phyloP scores from a whole-genome alignment of 352 stramenopile genomes.

The Globisporangium alternatum region DNA sequence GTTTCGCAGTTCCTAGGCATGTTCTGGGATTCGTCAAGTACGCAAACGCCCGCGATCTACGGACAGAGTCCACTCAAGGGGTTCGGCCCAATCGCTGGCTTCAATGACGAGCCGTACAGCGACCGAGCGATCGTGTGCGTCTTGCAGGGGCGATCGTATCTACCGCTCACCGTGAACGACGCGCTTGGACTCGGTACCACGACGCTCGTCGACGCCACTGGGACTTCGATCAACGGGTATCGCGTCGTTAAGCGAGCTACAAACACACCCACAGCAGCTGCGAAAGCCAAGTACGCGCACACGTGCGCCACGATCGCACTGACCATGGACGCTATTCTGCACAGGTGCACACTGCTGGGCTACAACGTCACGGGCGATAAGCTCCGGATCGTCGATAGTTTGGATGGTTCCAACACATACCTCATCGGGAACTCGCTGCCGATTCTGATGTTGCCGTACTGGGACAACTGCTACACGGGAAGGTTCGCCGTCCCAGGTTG shows the following conservation, averaged over 20 bases:
- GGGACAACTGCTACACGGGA: conserved; percentile 9
- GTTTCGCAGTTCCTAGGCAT: conserved; percentile 1
- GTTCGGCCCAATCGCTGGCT: conserved; percentile 1
- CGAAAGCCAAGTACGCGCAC: background rate
- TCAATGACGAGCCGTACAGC: conserved; percentile 40
- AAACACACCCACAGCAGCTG: background rate
- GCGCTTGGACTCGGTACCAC: conserved; percentile 16
- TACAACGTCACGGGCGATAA: conserved; percentile 29
- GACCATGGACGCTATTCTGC: conserved; percentile 22
- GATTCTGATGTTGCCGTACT: conserved; percentile 17
- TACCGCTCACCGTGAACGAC: conserved; percentile 32
- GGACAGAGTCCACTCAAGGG: conserved; percentile 7
- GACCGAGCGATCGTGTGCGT: conserved; percentile 48
- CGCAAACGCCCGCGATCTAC: background rate
- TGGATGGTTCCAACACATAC: conserved; percentile 7
- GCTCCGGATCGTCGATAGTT: conserved; percentile 21
- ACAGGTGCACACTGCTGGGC: conserved; percentile 18
- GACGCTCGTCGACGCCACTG: conserved; percentile 10
- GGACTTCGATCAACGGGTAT: conserved; percentile 12
- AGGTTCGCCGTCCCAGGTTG: conserved; percentile 10
- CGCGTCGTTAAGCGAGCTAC: conserved; percentile 11
- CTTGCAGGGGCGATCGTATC: conserved; percentile 34
- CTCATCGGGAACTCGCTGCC: conserved; percentile 13
- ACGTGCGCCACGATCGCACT: conserved; percentile 18
- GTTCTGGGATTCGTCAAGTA: conserved; percentile 5